Evolutionary conservation across 805 yeast genomes (phyloP), one percentile per base, ranked within the genome.

Genomic region (Suhomyces faveliae): DNA sequence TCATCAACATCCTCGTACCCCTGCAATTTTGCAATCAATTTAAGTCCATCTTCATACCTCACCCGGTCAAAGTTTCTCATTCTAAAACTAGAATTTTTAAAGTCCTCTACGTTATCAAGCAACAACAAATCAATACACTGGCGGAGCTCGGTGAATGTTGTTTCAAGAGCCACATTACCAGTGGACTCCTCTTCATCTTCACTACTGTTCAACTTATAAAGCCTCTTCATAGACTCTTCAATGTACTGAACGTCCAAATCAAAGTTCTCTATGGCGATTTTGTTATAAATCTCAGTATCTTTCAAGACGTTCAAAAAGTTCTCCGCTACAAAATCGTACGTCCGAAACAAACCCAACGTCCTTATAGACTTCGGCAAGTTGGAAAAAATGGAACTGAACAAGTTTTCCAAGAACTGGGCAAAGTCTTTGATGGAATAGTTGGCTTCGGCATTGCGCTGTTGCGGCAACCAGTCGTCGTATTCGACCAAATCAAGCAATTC

Each of bases 401-500:
- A 79, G 66, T 89, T 88, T 53, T 87, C 87, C 60, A 92, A 74
- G 64, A 85, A 94, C 48, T 85, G 80, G 13, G 96, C 91, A 74
- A 91, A 81, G 66, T 92, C 98, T 42, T 81, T 80, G 48, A 92
- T 80, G 44, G 85, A 84, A 55, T 76, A 77, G 54, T 87, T 85
- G 12, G 97, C 94, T 47, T 83, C 87, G 0, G 58, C 63, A 53
- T 80, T 79, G 10, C 73, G 57, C 8, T 56, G 60, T 3, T 66
- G 70, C 0, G 91, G 77, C 15, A 71, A 66, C 96, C 97, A 92
- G 60, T 90, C 88, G 67, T 88, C 71, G 51, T 72, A 87, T 52
- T 88, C 95, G 21, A 89, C 86, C 69, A 87, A 80, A 48, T 87
- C 96, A 54, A 92, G 71, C 54, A 92, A 80, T 66, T 85, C 92